Base-by-base conservation (phyloP, 805 yeast species). In the Saccharomycopsis sp. region DNA sequence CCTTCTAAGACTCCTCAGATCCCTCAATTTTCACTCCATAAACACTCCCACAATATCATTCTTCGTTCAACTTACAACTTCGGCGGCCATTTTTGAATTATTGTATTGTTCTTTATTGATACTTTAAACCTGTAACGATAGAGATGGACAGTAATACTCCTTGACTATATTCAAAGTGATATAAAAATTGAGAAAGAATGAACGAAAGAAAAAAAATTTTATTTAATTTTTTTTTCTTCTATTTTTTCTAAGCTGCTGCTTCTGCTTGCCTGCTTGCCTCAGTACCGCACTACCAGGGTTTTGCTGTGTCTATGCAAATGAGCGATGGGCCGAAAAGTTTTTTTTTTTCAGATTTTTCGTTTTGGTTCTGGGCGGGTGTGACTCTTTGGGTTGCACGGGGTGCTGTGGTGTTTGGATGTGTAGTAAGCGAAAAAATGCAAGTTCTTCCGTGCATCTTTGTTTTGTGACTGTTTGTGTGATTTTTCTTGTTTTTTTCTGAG, bases 61-160 rank as follows among this genome's bases (percentile, higher is more conserved):
- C 7, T n/a, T 5, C 22, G 12, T 44, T 44, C 22, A 44, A 44
- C 49, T 44, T 44, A 44, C 49, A 44, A 44, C 49, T 44, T 44
- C 49, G 22, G 49, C 49, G 49, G 49, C 49, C 49, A 44, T 44
- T 44, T 44, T 44, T 44, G 49, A 44, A 17, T 17, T 44, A 44
- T 44, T 44, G 22, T 29, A 44, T 44, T 44, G 22, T 44, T 44
- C 49, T 44, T 44, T 44, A 19, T 44, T 44, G 49, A 44, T 44
- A 44, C 49, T 44, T 44, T 44, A 17, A 17, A 44, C 22, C 49
- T 44, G 19, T 44, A 17, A 44, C 22, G 49, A 44, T 44, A 44
- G 49, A 44, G 49, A 44, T 44, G 22, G 22, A 44, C 38, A 52
- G 42, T 20, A 52, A 52, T 44, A 17, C 50, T 44, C 50, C 23